phyloP scores from a whole-genome alignment of 148 eudicot genomes.

The Rhododendron ferrugineum region DNA sequence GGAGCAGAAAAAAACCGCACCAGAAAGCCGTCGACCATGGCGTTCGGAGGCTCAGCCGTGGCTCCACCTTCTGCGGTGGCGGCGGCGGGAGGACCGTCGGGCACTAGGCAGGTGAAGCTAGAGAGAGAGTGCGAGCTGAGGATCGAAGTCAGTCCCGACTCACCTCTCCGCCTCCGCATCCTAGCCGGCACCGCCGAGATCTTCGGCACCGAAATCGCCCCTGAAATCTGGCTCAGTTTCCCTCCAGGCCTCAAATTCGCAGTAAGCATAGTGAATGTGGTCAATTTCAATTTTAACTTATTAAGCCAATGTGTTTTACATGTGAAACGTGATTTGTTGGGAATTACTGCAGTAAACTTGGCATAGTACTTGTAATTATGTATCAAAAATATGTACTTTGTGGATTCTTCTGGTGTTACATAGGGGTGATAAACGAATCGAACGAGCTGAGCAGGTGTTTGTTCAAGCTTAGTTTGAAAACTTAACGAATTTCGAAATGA shows the following conservation, averaged over 20 bases:
- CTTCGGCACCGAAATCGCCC: constrained; percentile 83
- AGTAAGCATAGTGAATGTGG: constrained; percentile 28
- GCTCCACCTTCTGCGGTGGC: constrained; percentile 27
- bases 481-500: background rate
- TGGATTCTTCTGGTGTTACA: background rate
- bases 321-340: background rate
- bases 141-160: constrained; percentile 62
- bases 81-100: constrained; percentile 22
- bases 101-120: constrained; percentile 63
- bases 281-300: background rate
- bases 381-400: background rate
- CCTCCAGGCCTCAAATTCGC: constrained; percentile 92
- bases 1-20: background rate
- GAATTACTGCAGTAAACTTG: background rate
- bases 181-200: constrained; percentile 79
- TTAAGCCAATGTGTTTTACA: background rate
- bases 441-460: background rate
- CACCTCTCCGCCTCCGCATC: constrained; percentile 64
- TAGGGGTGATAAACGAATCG: background rate
- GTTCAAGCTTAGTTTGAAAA: background rate
- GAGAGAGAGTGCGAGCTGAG: constrained; percentile 86
- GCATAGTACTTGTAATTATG: background rate
- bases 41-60: constrained; percentile 37
- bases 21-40: constrained; percentile 24
- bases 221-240: constrained; percentile 77